A percentile compares a stretch with the other conserved stretches of the same genome.
phyloP scores from a whole-genome alignment of 2,329 filamentous ascomycete species.

The Orbilia quercus region DNA sequence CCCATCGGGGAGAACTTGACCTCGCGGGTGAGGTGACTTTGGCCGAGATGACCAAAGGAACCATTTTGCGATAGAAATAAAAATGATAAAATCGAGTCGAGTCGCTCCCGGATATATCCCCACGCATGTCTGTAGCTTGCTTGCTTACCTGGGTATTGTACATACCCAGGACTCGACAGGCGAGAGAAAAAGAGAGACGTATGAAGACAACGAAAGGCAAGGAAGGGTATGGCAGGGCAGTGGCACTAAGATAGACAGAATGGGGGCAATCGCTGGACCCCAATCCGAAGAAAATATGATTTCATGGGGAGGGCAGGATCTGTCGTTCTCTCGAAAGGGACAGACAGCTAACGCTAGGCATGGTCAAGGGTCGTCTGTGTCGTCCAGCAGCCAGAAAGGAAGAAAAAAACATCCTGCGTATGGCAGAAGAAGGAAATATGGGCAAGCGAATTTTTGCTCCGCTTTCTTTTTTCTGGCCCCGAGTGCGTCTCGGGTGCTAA shows the following conservation, averaged over 20 bases:
- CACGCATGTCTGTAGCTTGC: too few species aligned
- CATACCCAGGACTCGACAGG: too few species aligned
- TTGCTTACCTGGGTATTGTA: too few species aligned
- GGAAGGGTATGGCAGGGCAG: background rate
- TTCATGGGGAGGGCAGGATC: conserved; percentile 45
- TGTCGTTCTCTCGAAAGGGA: conserved; percentile 48
- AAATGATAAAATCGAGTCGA: background rate
- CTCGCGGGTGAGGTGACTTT: background rate
- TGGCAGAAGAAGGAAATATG: conserved; percentile 40
- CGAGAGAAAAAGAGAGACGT: too few species aligned
- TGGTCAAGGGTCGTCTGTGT: conserved; percentile 50
- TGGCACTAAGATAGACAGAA: conserved; percentile 7
- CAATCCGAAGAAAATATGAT: conserved; percentile 18
- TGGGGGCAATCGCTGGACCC: conserved; percentile 16
- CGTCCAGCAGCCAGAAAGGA: conserved; percentile 16
- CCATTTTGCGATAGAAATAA: background rate
- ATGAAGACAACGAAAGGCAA: background rate
- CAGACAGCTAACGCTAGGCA: conserved; percentile 41
- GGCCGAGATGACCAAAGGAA: conserved; percentile 1
- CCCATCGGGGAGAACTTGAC: conserved; percentile 28
- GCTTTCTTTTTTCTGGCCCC: conserved; percentile 45
- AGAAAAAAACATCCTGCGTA: too few species aligned
- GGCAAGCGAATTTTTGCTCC: conserved; percentile 55
- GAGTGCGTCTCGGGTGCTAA: conserved; percentile 53
- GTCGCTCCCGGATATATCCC: too few species aligned